Evolutionary conservation across 1,139 yeast species (phyloP).

Genomic region (Hansenula anomala): DNA sequence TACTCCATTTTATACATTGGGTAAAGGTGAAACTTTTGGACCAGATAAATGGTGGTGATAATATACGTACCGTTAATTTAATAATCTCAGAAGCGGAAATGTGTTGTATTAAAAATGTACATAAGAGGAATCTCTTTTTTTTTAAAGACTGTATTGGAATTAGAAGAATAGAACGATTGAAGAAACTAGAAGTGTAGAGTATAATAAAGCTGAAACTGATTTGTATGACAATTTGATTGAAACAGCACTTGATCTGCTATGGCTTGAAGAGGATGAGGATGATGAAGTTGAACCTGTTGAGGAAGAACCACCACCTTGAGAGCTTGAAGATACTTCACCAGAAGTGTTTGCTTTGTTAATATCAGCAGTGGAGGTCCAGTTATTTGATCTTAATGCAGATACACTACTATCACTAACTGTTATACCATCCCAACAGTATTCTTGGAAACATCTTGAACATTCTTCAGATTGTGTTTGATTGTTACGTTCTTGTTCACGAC

Average conservation of each 20-base stretch:
- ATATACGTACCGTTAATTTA: constrained; percentile 3
- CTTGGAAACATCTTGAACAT: constrained; percentile 66
- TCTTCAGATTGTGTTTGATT: constrained; percentile 61
- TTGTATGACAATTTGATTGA: background rate
- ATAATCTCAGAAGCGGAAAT: no score
- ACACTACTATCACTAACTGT: constrained; percentile 9
- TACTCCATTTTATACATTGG: constrained; percentile 27
- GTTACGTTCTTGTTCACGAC: constrained; percentile 74
- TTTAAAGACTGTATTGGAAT: no score
- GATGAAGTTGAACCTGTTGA: constrained; percentile 2
- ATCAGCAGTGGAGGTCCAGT: constrained; percentile 7
- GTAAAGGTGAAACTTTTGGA: constrained; percentile 34
- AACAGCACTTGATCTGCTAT: background rate
- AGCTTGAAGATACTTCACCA: constrained; percentile 4
- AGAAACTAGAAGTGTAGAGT: constrained; percentile 1
- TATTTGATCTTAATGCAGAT: background rate
- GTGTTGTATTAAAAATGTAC: no score
- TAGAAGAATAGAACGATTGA: background rate
- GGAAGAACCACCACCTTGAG: constrained; percentile 3
- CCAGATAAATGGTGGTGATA: constrained; percentile 34
- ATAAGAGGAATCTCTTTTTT: no score
- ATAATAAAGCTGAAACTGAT: background rate
- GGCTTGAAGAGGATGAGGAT: background rate
- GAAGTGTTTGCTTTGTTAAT: constrained; percentile 5
- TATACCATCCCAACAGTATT: constrained; percentile 81